A percentile compares a stretch with the other conserved stretches of the same genome.
phyloP scores from a whole-genome alignment of 2,329 filamentous ascomycete species.

The Fusarium scirpi region DNA sequence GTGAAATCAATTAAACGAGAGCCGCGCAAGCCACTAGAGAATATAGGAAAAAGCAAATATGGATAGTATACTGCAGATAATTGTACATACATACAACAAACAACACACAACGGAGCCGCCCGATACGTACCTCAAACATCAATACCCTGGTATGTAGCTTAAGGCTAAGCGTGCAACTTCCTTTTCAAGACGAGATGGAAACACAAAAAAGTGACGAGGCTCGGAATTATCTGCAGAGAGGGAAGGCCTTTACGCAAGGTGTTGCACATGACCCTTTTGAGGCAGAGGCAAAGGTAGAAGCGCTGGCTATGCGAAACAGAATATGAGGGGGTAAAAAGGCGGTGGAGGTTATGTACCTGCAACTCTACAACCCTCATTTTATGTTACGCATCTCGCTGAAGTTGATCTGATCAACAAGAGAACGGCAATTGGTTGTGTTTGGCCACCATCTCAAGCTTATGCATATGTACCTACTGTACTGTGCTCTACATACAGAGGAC shows the following conservation, averaged over 20 bases:
- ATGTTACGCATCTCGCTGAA: conserved; percentile 22
- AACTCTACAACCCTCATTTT: conserved; percentile 23
- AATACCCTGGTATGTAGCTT: conserved; percentile 1
- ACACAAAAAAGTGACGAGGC: conserved; percentile 16
- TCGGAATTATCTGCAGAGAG: conserved; percentile 22
- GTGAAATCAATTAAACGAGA: conserved; percentile 26
- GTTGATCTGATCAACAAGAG: conserved; percentile 18
- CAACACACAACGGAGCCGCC: conserved; percentile 14
- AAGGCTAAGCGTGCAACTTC: conserved; percentile 12
- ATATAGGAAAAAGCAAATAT: conserved; percentile 14
- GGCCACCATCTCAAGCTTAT: not conserved
- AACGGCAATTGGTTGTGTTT: conserved; percentile 14
- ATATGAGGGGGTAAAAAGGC: conserved; percentile 29
- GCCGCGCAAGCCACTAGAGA: conserved; percentile 10
- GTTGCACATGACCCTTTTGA: conserved; percentile 39
- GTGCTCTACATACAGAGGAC: not conserved
- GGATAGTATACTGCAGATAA: not conserved
- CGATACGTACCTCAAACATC: conserved; percentile 10
- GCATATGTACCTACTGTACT: not conserved
- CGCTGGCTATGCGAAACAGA: conserved; percentile 27
- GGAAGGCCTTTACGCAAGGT: conserved; percentile 16
- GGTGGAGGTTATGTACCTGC: conserved; percentile 30
- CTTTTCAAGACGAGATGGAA: conserved; percentile 9
- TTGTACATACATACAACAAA: not conserved
- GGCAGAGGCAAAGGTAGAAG: conserved; percentile 6